Percentiles rank a stretch among this genome's conserved stretches.
These are phyloP conservation scores for Fusarium verrucosum DNA, from an alignment of 2,329 filamentous ascomycete species.

Conservation along the genomic window DNA sequence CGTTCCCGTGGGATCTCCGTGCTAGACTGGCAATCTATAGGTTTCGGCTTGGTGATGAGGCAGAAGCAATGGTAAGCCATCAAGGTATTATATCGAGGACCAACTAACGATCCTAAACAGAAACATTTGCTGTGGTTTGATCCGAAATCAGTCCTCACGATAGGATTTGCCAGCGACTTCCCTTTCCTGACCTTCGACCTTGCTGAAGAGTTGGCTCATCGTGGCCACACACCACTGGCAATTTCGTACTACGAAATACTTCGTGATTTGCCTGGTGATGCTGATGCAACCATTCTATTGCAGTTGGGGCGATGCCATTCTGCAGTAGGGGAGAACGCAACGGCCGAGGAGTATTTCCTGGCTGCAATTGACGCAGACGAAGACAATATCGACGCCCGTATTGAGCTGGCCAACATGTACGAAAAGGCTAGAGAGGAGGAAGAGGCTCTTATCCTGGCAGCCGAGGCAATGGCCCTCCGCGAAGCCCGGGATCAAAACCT, in stretches of 20 bases:
- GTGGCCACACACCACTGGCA: slow-evolving; percentile 51
- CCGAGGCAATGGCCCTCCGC: slow-evolving; percentile 75
- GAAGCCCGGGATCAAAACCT: slow-evolving; percentile 53
- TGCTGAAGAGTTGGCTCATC: slow-evolving; percentile 55
- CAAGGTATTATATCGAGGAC: not conserved
- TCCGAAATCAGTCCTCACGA: slow-evolving; percentile 62
- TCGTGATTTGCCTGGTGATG: slow-evolving; percentile 56
- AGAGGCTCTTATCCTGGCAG: slow-evolving; percentile 79
- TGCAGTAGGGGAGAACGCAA: slow-evolving; percentile 67
- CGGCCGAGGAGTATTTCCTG: slow-evolving; percentile 81
- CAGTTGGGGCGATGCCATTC: slow-evolving; percentile 75
- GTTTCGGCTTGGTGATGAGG: slow-evolving; percentile 71
- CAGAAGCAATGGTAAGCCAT: slow-evolving; percentile 76
- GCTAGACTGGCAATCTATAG: slow-evolving; percentile 86
- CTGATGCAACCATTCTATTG: slow-evolving; percentile 63
- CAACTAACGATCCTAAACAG: slow-evolving; percentile 50
- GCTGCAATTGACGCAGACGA: slow-evolving; percentile 77
- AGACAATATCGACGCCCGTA: slow-evolving; percentile 77
- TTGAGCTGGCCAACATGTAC: slow-evolving; percentile 85
- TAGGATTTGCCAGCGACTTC: slow-evolving; percentile 68
- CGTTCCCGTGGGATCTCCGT: slow-evolving; percentile 82
- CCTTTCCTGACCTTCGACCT: slow-evolving; percentile 81
- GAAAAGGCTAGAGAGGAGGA: slow-evolving; percentile 77
- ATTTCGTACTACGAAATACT: slow-evolving; percentile 67
- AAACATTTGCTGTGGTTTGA: slow-evolving; percentile 76